Evolutionary conservation across 129 eudicot species (phyloP), one percentile per base, ranked within the genome.

Genomic region (Oenanthe sinensis): DNA sequence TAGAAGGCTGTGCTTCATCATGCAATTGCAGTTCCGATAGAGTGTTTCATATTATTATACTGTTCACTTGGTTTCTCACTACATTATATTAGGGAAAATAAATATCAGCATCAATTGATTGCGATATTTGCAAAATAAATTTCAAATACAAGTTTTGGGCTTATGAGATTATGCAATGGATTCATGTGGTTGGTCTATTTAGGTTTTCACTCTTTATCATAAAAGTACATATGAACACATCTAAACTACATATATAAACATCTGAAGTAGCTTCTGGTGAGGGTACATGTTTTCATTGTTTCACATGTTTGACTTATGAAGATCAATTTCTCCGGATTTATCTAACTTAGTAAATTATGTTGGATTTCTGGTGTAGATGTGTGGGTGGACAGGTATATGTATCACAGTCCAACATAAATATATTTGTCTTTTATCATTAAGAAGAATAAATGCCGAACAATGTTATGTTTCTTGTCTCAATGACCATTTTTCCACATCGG

Each of bases 21-120:
- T 95, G 98, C 75, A 85, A 87, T 82, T 95, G 98, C 87, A 83
- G 75, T 85, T 85, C 85, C 9, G 97, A 97, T 95, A 91, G 72
- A 79, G 67, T 76, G 63, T 39, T 75, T 79, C 77, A 75, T 52
- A 3, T 46, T 28, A n/a, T 8, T 76, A 36, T 70, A 48, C 39
- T 74, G 40, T 44, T 43, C 46, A 54, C 42, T n/a, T 58, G 33
- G 46, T 30, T 67, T 67, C 72, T 67, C 42, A 30, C 9, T 24
- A 24, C 68, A 60, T 60, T n/a, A 15, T 60, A 60, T 60, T 24
- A 9, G n/a, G 68, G 30, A n/a, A 22, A 22, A 9, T 0, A 33
- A 33, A 26, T 33, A 33, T 67, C 10, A 14, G 72, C 72, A 30
- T 7, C 26, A 30, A 5, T 11, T 30, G 8, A 67, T 13, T 67